Evolutionary conservation across 2,329 filamentous ascomycete genomes (phyloP).

Genomic region (Calonectria henricotiae): DNA sequence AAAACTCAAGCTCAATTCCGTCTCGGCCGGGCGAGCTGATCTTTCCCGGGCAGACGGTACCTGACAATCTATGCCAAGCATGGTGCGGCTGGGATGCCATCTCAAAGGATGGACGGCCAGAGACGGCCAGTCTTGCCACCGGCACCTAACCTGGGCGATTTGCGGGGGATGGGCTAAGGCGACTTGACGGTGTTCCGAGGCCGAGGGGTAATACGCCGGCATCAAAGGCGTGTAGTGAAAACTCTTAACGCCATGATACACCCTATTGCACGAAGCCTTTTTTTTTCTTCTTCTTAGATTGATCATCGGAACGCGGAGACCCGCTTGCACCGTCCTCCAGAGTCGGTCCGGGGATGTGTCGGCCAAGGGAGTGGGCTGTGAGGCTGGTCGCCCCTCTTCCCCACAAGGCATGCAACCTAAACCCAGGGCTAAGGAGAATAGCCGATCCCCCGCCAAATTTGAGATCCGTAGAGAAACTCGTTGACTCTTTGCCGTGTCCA

Average conservation of each 20-base stretch:
- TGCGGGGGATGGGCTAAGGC: neutral
- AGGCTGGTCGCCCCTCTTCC: constrained; percentile 32
- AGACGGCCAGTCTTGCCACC: neutral
- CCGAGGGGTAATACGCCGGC: neutral
- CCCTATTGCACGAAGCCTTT: constrained; percentile 4
- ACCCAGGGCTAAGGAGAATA: constrained; percentile 7
- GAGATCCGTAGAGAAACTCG: constrained; percentile 48
- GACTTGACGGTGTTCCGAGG: neutral
- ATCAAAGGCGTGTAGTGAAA: constrained; percentile 6
- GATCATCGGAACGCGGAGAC: constrained; percentile 16
- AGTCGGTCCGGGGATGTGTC: constrained; percentile 28
- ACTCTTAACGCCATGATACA: neutral
- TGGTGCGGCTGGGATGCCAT: constrained; percentile 10
- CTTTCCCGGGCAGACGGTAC: constrained; percentile 13
- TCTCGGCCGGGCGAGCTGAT: constrained; percentile 28
- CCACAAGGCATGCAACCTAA: constrained; percentile 34
- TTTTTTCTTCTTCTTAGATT: constrained; percentile 8
- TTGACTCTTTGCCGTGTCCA: constrained; percentile 44
- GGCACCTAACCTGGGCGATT: neutral
- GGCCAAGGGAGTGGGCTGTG: constrained; percentile 25
- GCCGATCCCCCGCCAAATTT: constrained; percentile 49
- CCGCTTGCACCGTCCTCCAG: constrained; percentile 14
- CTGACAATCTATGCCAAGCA: constrained; percentile 38
- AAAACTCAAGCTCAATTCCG: constrained; percentile 1
- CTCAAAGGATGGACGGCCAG: neutral